Base-by-base conservation (phyloP, 345 rosid species). In the Physaria fendleri region DNA sequence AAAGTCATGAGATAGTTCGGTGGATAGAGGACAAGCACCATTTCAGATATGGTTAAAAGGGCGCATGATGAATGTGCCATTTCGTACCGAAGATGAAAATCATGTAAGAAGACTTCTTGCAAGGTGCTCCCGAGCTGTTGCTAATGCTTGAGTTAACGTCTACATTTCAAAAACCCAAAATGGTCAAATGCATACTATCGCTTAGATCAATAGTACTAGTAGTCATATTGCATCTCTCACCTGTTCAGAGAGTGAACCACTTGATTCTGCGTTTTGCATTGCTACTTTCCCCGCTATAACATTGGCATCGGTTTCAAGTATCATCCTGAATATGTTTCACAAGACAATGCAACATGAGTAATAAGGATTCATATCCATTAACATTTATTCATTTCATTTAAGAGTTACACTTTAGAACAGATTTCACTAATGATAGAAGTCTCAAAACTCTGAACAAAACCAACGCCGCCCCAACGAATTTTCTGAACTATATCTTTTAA, bases 201-300 rank as follows among this genome's bases (percentile, higher is more conserved):
- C 50, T 56, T 56, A 27, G 11, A 2, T 56, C 25, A 37, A 45
- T 6, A 41, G 18, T 17, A 18, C 0, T 42, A 29, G 16, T 30
- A 55, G 38, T 39, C 16, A 21, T 55, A 62, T 16, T 17, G 56
- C 25, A 59, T 43, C 54, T 43, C 54, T 63, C 57, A 90, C 97
- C 95, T 90, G 95, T 68, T 90, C 95, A 15, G 97, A 81, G 64
- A 90, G 74, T 50, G 90, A 82, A 56, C 88, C 82, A 22, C 71
- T 72, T 30, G 84, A 73, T 75, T 87, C 93, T 74, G 85, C 71
- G 81, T 76, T 83, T 25, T 90, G 87, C 51, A 79, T 65, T 54
- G 89, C 93, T 55, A 87, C 94, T 76, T 87, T 90, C 22, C 87
- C 95, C 7, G 94, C 95, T 39, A 90, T 78, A 6, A 84, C 75